Conservation (phyloP, 2,329 filamentous ascomycete genomes). For the Chaetomiaceae sp. region DNA sequence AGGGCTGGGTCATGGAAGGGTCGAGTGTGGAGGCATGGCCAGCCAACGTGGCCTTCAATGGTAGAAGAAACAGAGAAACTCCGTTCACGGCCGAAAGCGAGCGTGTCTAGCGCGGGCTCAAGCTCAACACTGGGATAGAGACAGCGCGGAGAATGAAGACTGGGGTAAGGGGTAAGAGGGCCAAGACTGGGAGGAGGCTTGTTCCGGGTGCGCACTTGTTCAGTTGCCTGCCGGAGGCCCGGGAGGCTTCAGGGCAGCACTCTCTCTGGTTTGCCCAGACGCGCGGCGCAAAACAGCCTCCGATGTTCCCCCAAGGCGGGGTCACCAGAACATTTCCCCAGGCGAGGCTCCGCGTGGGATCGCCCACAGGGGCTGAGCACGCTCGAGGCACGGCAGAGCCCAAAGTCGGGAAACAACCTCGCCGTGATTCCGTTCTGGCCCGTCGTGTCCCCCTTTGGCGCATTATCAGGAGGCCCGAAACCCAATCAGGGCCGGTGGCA, state of each 20-base stretch:
- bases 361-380: too few relatives aligned
- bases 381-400: background rate
- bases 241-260: background rate
- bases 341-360: background rate
- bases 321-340: background rate
- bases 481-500: background rate
- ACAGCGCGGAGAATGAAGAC: too few relatives aligned
- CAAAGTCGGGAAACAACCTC: background rate
- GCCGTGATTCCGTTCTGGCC: slow-evolving; percentile 2
- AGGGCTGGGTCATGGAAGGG: background rate
- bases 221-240: too few relatives aligned
- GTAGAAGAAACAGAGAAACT: too few relatives aligned
- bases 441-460: background rate
- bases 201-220: too few relatives aligned
- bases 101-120: too few relatives aligned
- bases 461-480: background rate
- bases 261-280: background rate
- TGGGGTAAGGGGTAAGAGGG: too few relatives aligned
- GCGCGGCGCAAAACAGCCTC: background rate
- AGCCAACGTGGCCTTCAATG: background rate
- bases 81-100: too few relatives aligned
- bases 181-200: too few relatives aligned
- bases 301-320: background rate
- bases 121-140: too few relatives aligned
- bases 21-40: background rate